phyloP scores from a whole-genome alignment of 805 yeast species.

The Candida sonorensis region DNA sequence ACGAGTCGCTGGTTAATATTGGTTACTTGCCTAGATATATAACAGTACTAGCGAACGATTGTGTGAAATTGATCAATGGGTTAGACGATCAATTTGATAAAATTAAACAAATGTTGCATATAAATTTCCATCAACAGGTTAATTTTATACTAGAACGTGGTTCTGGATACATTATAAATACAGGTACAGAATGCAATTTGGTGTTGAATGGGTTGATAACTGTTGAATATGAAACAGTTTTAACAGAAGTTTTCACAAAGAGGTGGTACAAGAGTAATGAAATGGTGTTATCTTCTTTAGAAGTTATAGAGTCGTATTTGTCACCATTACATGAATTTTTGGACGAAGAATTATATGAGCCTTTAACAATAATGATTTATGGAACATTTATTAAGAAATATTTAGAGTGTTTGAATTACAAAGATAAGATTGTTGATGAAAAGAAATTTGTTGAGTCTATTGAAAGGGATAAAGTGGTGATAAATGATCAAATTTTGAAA shows the following conservation, averaged over 20 bases:
- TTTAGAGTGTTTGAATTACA: slow-evolving; percentile 19
- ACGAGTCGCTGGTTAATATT: no score
- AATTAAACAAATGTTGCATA: slow-evolving; percentile 15
- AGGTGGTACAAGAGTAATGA: slow-evolving; percentile 25
- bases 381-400: slow-evolving; percentile 34
- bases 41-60: slow-evolving; percentile 25
- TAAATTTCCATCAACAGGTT: slow-evolving; percentile 17
- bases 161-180: slow-evolving; percentile 14
- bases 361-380: slow-evolving; percentile 26
- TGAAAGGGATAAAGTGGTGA: slow-evolving; percentile 52
- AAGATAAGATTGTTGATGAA: slow-evolving; percentile 22
- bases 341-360: slow-evolving; percentile 23
- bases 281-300: slow-evolving; percentile 19
- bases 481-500: slow-evolving; percentile 50
- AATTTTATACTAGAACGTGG: slow-evolving; percentile 12
- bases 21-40: slow-evolving; percentile 26
- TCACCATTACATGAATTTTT: slow-evolving; percentile 23
- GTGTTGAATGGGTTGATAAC: slow-evolving; percentile 20
- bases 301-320: slow-evolving; percentile 22
- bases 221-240: slow-evolving; percentile 18
- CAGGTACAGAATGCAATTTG: slow-evolving; percentile 23
- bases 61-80: slow-evolving; percentile 25
- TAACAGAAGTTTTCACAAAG: slow-evolving; percentile 20
- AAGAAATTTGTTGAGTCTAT: slow-evolving; percentile 39
- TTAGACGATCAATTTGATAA: slow-evolving; percentile 17